Evolutionary conservation across 2,329 filamentous ascomycete genomes (phyloP).

Genomic region (Paecilomyces niveus): DNA sequence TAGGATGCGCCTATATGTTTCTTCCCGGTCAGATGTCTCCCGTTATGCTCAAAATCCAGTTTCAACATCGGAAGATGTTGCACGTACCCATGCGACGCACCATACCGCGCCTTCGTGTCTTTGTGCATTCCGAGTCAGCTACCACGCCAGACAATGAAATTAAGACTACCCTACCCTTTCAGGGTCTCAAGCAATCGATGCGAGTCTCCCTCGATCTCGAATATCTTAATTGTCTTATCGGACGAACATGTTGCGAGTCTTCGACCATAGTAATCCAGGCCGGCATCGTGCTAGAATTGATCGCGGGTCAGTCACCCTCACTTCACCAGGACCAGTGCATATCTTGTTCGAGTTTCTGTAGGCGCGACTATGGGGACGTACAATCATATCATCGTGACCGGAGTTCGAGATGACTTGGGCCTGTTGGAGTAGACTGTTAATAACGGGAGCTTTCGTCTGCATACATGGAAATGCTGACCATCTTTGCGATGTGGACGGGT

Average conservation of each 20-base stretch:
- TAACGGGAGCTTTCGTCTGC: background rate
- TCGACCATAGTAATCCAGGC: constrained; percentile 96
- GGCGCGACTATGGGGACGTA: constrained; percentile 47
- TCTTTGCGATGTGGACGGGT: constrained; percentile 1
- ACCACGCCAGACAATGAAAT: background rate
- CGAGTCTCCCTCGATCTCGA: constrained; percentile 89
- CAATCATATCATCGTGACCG: constrained; percentile 99
- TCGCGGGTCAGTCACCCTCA: background rate
- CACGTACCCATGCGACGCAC: constrained; percentile 79
- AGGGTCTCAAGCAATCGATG: constrained; percentile 87
- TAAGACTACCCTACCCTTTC: constrained; percentile 61
- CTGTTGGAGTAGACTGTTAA: constrained; percentile 29
- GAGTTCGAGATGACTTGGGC: constrained; percentile 77
- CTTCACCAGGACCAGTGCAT: background rate
- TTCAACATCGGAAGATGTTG: background rate
- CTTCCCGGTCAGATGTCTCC: constrained; percentile 5
- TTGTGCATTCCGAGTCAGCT: constrained; percentile 8
- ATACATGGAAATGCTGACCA: constrained; percentile 5
- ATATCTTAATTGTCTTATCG: constrained; percentile 98
- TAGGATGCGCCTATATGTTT: constrained; percentile 68
- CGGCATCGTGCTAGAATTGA: constrained; percentile 74
- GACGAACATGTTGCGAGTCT: constrained; percentile 95
- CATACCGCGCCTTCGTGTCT: constrained; percentile 97
- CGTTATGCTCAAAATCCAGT: background rate
- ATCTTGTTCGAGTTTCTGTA: background rate